phyloP scores from a whole-genome alignment of 2,329 filamentous ascomycete genomes.

The Penicillium decumbens region DNA sequence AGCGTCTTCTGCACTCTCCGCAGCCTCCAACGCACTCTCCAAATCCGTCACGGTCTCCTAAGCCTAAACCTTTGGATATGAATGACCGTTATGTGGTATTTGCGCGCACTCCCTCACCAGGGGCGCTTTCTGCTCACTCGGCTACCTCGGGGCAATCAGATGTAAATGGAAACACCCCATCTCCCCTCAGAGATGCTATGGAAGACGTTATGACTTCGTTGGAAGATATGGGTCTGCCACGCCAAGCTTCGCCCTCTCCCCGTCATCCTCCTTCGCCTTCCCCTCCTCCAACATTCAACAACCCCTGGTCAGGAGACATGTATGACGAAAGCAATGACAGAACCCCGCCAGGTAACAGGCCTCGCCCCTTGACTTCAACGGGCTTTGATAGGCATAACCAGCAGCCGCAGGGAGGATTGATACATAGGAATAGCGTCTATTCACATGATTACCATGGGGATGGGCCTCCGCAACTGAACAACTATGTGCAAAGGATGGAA shows the following conservation, averaged over 20 bases:
- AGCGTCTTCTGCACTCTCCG: constrained; percentile 9
- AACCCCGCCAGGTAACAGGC: constrained; percentile 32
- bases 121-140: constrained; percentile 23
- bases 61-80: constrained; percentile 36
- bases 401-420: constrained; percentile 56
- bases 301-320: constrained; percentile 87
- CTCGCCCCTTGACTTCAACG: constrained; percentile 67
- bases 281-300: constrained; percentile 49
- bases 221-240: constrained; percentile 71
- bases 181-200: constrained; percentile 89
- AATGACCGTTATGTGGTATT: constrained; percentile 39
- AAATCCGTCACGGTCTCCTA: constrained; percentile 26
- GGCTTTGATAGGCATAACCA: constrained; percentile 57
- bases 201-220: constrained; percentile 96
- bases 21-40: constrained; percentile 12
- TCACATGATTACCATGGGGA: constrained; percentile 41
- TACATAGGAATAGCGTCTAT: constrained; percentile 41
- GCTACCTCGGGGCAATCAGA: constrained; percentile 49
- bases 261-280: constrained; percentile 32
- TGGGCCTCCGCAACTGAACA: constrained; percentile 67
- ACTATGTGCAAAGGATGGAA: constrained; percentile 91
- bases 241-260: constrained; percentile 43
- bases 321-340: constrained; percentile 56
- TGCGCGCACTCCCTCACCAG: constrained; percentile 48
- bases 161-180: constrained; percentile 70